A percentile compares a stretch with the other conserved stretches of the same genome.
phyloP scores from a whole-genome alignment of 2,329 filamentous ascomycete genomes.

The Neofusicoccum kwambonambiense region DNA sequence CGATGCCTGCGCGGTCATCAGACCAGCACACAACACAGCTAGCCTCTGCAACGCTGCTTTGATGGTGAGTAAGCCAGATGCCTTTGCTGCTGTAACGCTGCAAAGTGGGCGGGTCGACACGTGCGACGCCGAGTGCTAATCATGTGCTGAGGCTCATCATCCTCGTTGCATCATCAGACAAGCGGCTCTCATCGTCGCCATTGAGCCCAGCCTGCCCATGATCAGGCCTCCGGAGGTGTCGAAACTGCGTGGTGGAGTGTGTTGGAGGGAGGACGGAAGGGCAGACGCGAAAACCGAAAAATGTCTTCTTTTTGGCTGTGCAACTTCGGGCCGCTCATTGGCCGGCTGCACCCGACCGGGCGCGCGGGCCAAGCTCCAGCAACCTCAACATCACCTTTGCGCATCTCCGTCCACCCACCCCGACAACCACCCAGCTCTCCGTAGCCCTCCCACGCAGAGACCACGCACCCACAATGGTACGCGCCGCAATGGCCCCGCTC shows the following conservation, averaged over 20 bases:
- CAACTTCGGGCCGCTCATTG: slow-evolving; percentile 18
- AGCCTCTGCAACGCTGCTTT: neutral
- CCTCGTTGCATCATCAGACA: neutral
- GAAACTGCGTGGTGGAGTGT: neutral
- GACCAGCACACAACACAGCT: neutral
- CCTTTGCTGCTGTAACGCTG: neutral
- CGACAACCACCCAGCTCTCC: neutral
- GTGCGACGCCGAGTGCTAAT: neutral
- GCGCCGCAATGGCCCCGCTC: neutral
- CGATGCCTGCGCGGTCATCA: neutral
- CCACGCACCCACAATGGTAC: neutral
- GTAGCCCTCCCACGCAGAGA: neutral
- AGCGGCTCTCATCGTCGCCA: neutral
- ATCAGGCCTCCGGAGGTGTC: neutral
- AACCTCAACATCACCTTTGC: slow-evolving; percentile 17
- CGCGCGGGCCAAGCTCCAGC: neutral
- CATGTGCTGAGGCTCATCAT: neutral
- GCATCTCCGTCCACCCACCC: neutral
- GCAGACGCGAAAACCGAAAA: neutral
- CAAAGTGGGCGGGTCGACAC: neutral
- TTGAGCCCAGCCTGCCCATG: neutral
- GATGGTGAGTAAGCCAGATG: neutral
- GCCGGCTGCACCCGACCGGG: neutral
- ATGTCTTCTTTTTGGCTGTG: neutral
- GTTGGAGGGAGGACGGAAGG: neutral